phyloP scores from a whole-genome alignment of 1,284 basidiomycete genomes.

The Tremellales sp. region DNA sequence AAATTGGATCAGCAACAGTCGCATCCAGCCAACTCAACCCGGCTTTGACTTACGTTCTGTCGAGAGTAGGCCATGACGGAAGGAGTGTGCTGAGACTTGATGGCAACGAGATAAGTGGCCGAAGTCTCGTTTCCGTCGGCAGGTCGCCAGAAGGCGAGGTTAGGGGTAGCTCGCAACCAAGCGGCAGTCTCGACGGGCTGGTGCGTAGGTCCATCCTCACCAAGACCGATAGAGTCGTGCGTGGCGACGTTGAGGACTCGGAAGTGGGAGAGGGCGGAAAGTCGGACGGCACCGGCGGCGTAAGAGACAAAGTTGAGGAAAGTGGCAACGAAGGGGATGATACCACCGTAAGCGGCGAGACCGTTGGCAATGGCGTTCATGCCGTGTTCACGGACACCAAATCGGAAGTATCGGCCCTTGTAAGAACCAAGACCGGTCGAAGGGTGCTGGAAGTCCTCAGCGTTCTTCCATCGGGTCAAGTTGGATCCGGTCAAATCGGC shows the following conservation, averaged over 20 bases:
- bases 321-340: slow-evolving; percentile 80
- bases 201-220: slow-evolving; percentile 92
- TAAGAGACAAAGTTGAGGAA: slow-evolving; percentile 97
- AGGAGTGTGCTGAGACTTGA: slow-evolving; percentile 70
- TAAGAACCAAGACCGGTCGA: slow-evolving; percentile 79
- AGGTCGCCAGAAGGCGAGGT: slow-evolving; percentile 85
- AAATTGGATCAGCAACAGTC: not conserved
- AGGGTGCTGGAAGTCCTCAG: slow-evolving; percentile 84
- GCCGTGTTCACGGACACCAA: slow-evolving; percentile 94
- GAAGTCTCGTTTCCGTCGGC: slow-evolving; percentile 93
- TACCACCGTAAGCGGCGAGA: slow-evolving; percentile 72
- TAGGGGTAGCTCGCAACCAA: slow-evolving; percentile 83
- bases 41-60: slow-evolving; percentile 34
- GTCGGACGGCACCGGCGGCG: slow-evolving; percentile 81
- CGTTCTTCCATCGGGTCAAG: slow-evolving; percentile 74
- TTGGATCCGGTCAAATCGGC: slow-evolving; percentile 92
- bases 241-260: slow-evolving; percentile 70
- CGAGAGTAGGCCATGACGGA: slow-evolving; percentile 53
- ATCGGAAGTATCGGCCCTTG: slow-evolving; percentile 85
- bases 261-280: slow-evolving; percentile 83
- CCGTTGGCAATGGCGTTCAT: slow-evolving; percentile 96
- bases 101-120: slow-evolving; percentile 76
- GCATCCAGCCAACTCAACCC: not conserved
- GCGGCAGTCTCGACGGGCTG: slow-evolving; percentile 87
- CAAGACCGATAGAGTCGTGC: slow-evolving; percentile 85